phyloP scores from a whole-genome alignment of 257 asterid genomes.

The Nicotiana attenuata region DNA sequence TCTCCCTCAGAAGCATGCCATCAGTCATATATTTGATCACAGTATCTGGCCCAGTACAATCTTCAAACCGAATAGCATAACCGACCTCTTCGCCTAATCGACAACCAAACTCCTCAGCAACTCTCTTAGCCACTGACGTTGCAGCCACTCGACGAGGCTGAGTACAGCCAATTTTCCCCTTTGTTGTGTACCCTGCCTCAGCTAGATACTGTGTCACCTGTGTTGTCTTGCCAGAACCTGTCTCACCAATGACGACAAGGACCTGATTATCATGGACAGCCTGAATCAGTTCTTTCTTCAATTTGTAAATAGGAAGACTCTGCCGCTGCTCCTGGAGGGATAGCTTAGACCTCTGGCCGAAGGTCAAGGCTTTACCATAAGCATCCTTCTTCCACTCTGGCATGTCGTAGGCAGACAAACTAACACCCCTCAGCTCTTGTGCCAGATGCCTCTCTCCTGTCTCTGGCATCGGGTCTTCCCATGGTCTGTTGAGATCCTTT shows the following conservation, averaged over 20 bases:
- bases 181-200: too few relatives aligned
- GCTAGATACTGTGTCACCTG: too few relatives aligned
- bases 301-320: slow-evolving; percentile 78
- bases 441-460: slow-evolving; percentile 97
- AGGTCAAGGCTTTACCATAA: slow-evolving; percentile 79
- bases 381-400: slow-evolving; percentile 98
- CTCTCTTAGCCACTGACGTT: too few relatives aligned
- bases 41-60: too few relatives aligned
- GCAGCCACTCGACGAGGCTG: too few relatives aligned
- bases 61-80: too few relatives aligned
- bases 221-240: too few relatives aligned
- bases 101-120: too few relatives aligned
- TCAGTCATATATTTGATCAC: too few relatives aligned
- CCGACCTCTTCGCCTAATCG: too few relatives aligned
- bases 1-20: too few relatives aligned
- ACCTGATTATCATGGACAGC: slow-evolving; percentile 90
- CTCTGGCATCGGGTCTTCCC: slow-evolving; percentile 99
- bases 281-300: slow-evolving; percentile 77
- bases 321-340: slow-evolving; percentile 88
- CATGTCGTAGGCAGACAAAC: slow-evolving; percentile 93
- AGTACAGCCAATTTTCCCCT: too few relatives aligned
- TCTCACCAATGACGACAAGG: slow-evolving; percentile 91
- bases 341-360: slow-evolving; percentile 91
- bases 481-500: slow-evolving; percentile 91
- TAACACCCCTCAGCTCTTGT: slow-evolving; percentile 93